Percentiles rank a stretch among this genome's conserved stretches.
These are phyloP conservation scores for Apophysomyces ossiformis DNA, from an alignment of 371 early-diverging fungal species.

Conservation along the genomic window DNA sequence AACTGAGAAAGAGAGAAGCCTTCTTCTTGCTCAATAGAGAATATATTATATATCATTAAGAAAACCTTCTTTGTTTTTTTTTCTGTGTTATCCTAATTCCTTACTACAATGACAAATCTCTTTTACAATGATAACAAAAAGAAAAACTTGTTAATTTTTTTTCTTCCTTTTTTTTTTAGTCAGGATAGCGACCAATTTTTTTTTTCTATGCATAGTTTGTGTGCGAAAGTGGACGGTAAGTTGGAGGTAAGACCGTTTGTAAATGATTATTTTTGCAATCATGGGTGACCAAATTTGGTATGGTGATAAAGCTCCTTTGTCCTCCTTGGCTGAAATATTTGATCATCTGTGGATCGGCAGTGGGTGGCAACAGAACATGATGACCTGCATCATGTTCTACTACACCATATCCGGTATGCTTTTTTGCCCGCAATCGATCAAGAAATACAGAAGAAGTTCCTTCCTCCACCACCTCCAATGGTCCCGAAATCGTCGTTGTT, in stretches of 20 bases:
- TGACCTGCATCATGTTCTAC: conserved; percentile 3
- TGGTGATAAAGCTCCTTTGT: background rate
- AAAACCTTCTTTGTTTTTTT: no score
- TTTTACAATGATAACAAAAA: no score
- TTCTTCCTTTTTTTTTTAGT: background rate
- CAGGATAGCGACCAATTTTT: background rate
- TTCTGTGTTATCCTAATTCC: no score
- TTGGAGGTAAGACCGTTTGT: background rate
- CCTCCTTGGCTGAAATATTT: conserved; percentile 3
- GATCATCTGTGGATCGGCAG: conserved; percentile 1
- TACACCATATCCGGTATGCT: background rate
- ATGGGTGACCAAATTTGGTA: background rate
- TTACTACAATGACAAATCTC: no score
- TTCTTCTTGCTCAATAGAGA: no score
- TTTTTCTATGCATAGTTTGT: conserved; percentile 1
- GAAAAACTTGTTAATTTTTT: background rate
- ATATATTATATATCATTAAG: no score
- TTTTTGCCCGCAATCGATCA: conserved; percentile 1
- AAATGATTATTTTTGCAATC: background rate
- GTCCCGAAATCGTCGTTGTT: background rate
- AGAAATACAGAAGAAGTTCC: background rate
- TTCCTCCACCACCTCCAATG: background rate
- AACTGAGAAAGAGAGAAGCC: no score
- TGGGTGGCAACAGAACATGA: conserved; percentile 1
- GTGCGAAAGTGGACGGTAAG: background rate